These are phyloP conservation scores for Cryoendolithus antarcticus DNA, from an alignment of 2,329 filamentous ascomycete species.

Conservation along the genomic window DNA sequence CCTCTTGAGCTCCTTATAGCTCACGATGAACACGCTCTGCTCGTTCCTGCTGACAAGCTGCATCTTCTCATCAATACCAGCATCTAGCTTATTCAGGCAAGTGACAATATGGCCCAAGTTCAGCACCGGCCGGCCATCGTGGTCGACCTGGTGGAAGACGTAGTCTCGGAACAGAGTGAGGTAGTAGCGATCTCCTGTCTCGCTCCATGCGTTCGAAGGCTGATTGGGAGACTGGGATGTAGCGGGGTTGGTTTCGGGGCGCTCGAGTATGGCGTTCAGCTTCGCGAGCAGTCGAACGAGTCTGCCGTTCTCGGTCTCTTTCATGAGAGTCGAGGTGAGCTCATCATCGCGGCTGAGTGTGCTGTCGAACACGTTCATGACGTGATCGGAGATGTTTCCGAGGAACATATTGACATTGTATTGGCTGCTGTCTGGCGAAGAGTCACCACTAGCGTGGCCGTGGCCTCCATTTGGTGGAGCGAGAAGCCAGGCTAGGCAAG, in stretches of 20 bases:
- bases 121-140: conserved; percentile 67
- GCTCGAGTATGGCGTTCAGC: conserved; percentile 76
- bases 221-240: conserved; percentile 21
- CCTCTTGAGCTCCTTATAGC: conserved; percentile 74
- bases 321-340: conserved; percentile 56
- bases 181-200: conserved; percentile 83
- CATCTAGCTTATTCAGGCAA: conserved; percentile 85
- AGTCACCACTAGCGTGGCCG: conserved; percentile 5
- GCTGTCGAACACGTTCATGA: conserved; percentile 63
- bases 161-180: conserved; percentile 94
- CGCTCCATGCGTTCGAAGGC: conserved; percentile 53
- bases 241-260: conserved; percentile 64
- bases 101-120: conserved; percentile 79
- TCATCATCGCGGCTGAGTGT: conserved; percentile 69
- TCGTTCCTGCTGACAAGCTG: conserved; percentile 80
- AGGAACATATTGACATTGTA: conserved; percentile 75
- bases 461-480: conserved; percentile 38
- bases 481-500: conserved; percentile 72
- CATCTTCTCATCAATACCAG: conserved; percentile 75
- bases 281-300: conserved; percentile 72
- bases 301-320: conserved; percentile 82
- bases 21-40: conserved; percentile 76
- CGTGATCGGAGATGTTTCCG: conserved; percentile 62
- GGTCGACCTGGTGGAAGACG: conserved; percentile 91
- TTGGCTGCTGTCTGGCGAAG: conserved; percentile 19